Conservation (phyloP, 2,329 filamentous ascomycete genomes). For the Exserohilum rostratum region DNA sequence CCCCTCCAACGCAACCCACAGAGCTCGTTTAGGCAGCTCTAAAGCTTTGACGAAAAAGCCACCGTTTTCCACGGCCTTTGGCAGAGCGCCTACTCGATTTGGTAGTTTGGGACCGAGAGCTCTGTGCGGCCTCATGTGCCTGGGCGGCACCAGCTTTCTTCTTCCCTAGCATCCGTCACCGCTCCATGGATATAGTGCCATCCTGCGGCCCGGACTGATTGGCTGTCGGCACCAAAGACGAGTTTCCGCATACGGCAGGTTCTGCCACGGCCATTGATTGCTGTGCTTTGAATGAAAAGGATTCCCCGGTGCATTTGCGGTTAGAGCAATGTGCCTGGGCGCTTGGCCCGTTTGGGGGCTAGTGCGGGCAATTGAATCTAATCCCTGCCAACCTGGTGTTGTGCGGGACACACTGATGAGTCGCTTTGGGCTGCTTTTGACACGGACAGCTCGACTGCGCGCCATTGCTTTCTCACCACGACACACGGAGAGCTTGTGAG, state of each 20-base stretch:
- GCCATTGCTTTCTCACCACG: not conserved
- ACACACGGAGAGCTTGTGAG: slow-evolving; percentile 1
- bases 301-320: slow-evolving; percentile 1
- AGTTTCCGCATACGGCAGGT: not conserved
- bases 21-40: slow-evolving; percentile 42
- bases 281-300: slow-evolving; percentile 1
- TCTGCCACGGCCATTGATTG: not conserved
- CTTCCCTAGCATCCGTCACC: slow-evolving; percentile 5
- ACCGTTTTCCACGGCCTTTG: slow-evolving; percentile 32
- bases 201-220: not conserved
- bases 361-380: slow-evolving; percentile 8
- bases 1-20: slow-evolving; percentile 13
- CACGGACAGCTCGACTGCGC: not conserved
- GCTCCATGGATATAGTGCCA: not conserved
- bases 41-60: slow-evolving; percentile 41
- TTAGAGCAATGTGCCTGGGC: not conserved
- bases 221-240: not conserved
- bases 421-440: slow-evolving; percentile 11
- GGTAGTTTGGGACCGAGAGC: slow-evolving; percentile 29
- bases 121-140: slow-evolving; percentile 5
- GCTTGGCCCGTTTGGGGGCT: not conserved
- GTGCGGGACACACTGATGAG: slow-evolving; percentile 15
- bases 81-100: slow-evolving; percentile 28
- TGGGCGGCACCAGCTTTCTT: not conserved
- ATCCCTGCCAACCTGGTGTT: slow-evolving; percentile 10